A percentile compares a stretch with the other conserved stretches of the same genome.
These are phyloP conservation scores for Fusarium clavum DNA, from an alignment of 2,329 filamentous ascomycete genomes.

Conservation along the genomic window DNA sequence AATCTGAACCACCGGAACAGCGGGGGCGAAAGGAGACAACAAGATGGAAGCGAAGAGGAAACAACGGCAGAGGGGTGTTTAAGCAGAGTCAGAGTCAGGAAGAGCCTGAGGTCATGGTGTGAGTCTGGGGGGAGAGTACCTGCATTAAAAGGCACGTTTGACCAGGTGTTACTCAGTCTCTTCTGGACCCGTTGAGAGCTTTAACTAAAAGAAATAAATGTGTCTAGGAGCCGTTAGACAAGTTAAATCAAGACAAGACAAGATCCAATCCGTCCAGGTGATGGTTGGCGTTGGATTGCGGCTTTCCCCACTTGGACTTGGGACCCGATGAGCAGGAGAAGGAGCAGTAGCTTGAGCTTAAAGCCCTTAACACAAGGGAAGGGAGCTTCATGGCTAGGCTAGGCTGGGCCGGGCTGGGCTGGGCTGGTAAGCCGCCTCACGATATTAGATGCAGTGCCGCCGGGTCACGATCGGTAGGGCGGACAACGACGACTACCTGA, in stretches of 20 bases:
- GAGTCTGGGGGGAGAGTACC: conserved; percentile 46
- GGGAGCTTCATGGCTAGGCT: conserved; percentile 32
- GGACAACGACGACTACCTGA: conserved; percentile 38
- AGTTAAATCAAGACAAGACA: background rate
- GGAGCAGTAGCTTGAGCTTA: conserved; percentile 13
- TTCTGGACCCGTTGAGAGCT: conserved; percentile 32
- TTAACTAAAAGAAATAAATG: conserved; percentile 27
- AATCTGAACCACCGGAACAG: conserved; percentile 39
- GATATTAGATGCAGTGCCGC: conserved; percentile 31
- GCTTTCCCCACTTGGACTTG: conserved; percentile 39
- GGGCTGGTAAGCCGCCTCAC: conserved; percentile 40
- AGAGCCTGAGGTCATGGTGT: conserved; percentile 46
- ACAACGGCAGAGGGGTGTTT: conserved; percentile 45
- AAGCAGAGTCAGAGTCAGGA: conserved; percentile 46
- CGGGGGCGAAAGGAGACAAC: conserved; percentile 45
- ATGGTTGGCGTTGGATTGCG: conserved; percentile 45
- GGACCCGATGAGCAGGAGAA: conserved; percentile 13
- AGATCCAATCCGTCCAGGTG: conserved; percentile 12
- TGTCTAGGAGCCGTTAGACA: conserved; percentile 33
- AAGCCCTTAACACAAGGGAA: conserved; percentile 40
- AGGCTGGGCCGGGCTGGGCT: conserved; percentile 9
- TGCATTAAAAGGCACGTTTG: conserved; percentile 47
- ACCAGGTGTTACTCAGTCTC: conserved; percentile 24
- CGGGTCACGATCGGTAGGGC: conserved; percentile 38
- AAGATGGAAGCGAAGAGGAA: conserved; percentile 42